Conservation (phyloP, 2,329 filamentous ascomycete genomes). For the Tolypocladium amazonense region DNA sequence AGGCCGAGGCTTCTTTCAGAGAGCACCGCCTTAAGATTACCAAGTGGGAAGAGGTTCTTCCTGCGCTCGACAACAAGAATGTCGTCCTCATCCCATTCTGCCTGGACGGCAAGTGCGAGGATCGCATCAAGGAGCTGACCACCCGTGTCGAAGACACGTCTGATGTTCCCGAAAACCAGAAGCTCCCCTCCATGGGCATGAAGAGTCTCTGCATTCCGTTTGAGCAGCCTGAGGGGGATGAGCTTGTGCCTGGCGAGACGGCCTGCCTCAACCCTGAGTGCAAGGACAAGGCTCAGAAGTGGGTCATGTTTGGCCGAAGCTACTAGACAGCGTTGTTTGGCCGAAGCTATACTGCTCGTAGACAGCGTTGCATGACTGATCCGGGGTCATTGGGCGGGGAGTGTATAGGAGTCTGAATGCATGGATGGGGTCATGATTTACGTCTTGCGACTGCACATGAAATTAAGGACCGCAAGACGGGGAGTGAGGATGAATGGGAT, state of each 20-base stretch:
- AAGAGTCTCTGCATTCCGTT: slow-evolving; percentile 65
- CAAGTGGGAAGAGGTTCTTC: slow-evolving; percentile 86
- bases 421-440: slow-evolving; percentile 1
- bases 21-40: slow-evolving; percentile 72
- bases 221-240: slow-evolving; percentile 66
- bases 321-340: slow-evolving; percentile 55
- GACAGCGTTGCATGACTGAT: slow-evolving; percentile 2
- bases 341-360: slow-evolving; percentile 58
- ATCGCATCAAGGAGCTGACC: slow-evolving; percentile 88
- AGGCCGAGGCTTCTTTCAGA: slow-evolving; percentile 69
- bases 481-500: slow-evolving; percentile 1
- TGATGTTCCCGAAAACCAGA: slow-evolving; percentile 40
- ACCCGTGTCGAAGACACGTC: slow-evolving; percentile 59
- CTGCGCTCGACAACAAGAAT: slow-evolving; percentile 84
- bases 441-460: slow-evolving; percentile 3
- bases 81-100: slow-evolving; percentile 89
- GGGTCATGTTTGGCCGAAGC: slow-evolving; percentile 84
- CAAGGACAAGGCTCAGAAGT: slow-evolving; percentile 63
- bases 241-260: slow-evolving; percentile 63
- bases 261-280: slow-evolving; percentile 92
- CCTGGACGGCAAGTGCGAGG: slow-evolving; percentile 71
- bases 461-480: background rate
- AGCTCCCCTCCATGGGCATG: slow-evolving; percentile 51
- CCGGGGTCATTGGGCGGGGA: background rate
- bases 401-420: background rate